Conservation (phyloP, 768 basidiomycete species). For the Phallus indusiatus region DNA sequence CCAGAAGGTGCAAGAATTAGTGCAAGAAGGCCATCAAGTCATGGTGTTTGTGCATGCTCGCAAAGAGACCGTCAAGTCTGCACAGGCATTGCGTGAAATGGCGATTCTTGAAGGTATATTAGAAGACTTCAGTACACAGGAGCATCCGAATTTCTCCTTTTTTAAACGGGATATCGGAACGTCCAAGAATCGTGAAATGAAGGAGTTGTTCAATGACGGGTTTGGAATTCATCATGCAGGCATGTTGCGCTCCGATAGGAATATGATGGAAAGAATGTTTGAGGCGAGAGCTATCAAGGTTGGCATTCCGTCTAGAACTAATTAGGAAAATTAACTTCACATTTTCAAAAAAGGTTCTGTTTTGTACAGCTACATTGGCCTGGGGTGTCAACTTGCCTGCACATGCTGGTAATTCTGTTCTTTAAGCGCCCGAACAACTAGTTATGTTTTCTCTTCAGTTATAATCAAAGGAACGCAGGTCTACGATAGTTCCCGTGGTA, state of each 20-base stretch:
- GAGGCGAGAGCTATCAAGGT: constrained; percentile 89
- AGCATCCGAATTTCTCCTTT: constrained; percentile 66
- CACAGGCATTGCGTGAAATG: constrained; percentile 68
- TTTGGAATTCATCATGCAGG: constrained; percentile 99
- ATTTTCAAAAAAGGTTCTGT: constrained; percentile 74
- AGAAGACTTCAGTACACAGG: constrained; percentile 73
- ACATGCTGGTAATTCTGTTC: constrained; percentile 96
- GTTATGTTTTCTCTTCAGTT: no score
- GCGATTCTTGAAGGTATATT: constrained; percentile 58
- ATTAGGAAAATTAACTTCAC: neutral
- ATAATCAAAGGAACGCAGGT: constrained; percentile 97
- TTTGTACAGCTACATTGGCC: constrained; percentile 95
- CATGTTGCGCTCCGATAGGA: constrained; percentile 90
- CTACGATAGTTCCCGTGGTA: constrained; percentile 84
- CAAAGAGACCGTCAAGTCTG: constrained; percentile 95
- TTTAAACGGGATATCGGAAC: constrained; percentile 72
- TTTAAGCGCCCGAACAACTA: no score
- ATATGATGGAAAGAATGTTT: constrained; percentile 93
- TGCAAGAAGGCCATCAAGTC: constrained; percentile 90
- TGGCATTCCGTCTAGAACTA: neutral
- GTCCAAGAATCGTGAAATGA: constrained; percentile 95
- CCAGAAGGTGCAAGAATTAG: constrained; percentile 82
- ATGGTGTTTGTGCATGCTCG: constrained; percentile 99
- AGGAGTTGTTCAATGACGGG: constrained; percentile 79
- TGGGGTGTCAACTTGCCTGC: constrained; percentile 99